These are phyloP conservation scores for Sambucus nigra DNA, from an alignment of 129 eudicot genomes.

Conservation along the genomic window DNA sequence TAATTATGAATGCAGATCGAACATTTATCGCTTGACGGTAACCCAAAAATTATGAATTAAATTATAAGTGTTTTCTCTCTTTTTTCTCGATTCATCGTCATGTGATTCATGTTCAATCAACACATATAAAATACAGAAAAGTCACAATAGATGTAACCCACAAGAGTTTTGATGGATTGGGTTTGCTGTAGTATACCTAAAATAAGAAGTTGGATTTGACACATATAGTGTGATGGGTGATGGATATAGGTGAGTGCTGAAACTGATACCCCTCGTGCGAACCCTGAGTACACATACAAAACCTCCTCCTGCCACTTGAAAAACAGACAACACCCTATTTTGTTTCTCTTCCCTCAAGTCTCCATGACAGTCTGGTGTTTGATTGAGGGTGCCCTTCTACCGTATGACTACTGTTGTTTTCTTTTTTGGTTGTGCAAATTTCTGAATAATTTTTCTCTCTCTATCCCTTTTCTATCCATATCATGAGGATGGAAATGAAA, in stretches of 20 bases:
- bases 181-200: background rate
- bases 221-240: no score
- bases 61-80: no score
- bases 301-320: slow-evolving; percentile 18
- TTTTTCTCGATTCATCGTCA: no score
- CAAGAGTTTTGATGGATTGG: no score
- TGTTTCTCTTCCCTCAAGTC: slow-evolving; percentile 23
- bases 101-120: no score
- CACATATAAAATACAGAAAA: no score
- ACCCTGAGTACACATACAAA: background rate
- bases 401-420: slow-evolving; percentile 5
- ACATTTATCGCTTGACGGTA: no score
- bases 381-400: background rate
- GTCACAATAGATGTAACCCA: no score
- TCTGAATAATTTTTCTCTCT: background rate
- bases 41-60: no score
- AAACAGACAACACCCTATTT: slow-evolving; percentile 36
- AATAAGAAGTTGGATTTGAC: slow-evolving; percentile 2
- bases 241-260: background rate
- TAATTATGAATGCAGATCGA: no score
- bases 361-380: background rate
- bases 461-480: slow-evolving; percentile 27
- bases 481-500: slow-evolving; percentile 38
- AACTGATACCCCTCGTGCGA: slow-evolving; percentile 16
- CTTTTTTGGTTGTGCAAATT: slow-evolving; percentile 14